Evolutionary conservation across 345 rosid genomes (phyloP).

Genomic region (Turnera subulata): DNA sequence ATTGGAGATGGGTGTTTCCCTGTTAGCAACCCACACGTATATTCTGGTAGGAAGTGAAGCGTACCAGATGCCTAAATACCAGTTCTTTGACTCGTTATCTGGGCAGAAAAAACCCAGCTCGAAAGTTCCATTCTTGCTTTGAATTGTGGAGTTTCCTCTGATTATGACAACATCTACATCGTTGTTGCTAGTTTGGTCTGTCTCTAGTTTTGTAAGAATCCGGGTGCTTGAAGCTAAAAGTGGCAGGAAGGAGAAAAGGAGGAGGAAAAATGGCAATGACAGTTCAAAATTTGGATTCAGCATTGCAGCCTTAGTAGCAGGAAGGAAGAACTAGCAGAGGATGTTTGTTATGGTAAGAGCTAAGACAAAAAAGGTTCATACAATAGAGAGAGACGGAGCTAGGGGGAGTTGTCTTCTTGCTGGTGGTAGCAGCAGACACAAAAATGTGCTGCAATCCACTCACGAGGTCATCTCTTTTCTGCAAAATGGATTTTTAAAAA

Average conservation of each 20-base stretch:
- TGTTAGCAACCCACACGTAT: constrained; percentile 57
- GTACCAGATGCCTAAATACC: constrained; percentile 55
- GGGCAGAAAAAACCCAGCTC: constrained; percentile 46
- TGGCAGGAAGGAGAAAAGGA: not conserved
- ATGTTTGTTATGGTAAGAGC: not conserved
- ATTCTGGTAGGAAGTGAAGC: constrained; percentile 45
- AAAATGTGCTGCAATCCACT: constrained; percentile 21
- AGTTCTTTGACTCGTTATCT: constrained; percentile 25
- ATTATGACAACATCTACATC: constrained; percentile 23
- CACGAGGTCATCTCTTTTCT: constrained; percentile 7
- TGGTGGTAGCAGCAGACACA: constrained; percentile 16
- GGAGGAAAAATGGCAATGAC: not conserved
- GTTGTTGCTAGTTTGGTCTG: constrained; percentile 20
- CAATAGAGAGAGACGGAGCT: too few species aligned
- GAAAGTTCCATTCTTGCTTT: constrained; percentile 41
- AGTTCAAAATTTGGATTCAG: too few species aligned
- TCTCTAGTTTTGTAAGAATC: not conserved
- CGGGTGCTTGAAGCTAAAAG: not conserved
- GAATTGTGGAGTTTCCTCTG: constrained; percentile 43
- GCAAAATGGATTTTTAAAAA: not conserved
- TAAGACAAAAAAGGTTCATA: too few species aligned
- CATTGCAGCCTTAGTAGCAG: not conserved
- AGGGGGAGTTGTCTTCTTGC: too few species aligned
- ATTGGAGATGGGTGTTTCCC: constrained; percentile 34
- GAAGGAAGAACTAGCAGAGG: not conserved